Conservation (phyloP, 768 basidiomycete genomes). For the Lanmaoa rubissima region DNA sequence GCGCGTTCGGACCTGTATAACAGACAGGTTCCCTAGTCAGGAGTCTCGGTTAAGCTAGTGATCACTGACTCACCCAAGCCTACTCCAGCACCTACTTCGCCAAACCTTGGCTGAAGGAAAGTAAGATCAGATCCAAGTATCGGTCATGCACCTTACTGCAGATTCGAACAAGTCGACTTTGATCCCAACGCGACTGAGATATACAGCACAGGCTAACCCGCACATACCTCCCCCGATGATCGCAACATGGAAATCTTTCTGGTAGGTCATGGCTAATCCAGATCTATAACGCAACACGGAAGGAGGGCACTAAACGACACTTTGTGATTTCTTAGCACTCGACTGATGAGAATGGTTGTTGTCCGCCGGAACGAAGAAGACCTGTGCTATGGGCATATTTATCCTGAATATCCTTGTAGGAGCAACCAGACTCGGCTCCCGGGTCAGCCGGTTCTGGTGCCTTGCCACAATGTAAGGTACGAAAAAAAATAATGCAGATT, state of each 20-base stretch:
- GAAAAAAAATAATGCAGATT: background rate
- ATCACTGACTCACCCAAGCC: constrained; percentile 39
- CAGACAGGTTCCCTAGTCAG: background rate
- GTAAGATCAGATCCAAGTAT: background rate
- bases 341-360: background rate
- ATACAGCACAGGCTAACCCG: constrained; percentile 49
- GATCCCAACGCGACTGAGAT: constrained; percentile 42
- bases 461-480: background rate
- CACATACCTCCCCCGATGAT: constrained; percentile 58
- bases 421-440: background rate
- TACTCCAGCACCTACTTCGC: constrained; percentile 56
- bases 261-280: background rate
- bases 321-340: background rate
- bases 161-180: constrained; percentile 52
- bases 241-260: constrained; percentile 47
- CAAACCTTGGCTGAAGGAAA: constrained; percentile 40
- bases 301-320: background rate
- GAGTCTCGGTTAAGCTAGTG: background rate
- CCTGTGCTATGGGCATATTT: background rate
- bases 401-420: background rate
- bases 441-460: background rate
- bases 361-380: background rate
- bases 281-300: background rate
- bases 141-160: constrained; percentile 33
- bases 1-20: constrained; percentile 46